These are phyloP conservation scores for Medicago lupulina DNA, from an alignment of 306 rosid species.

Conservation along the genomic window DNA sequence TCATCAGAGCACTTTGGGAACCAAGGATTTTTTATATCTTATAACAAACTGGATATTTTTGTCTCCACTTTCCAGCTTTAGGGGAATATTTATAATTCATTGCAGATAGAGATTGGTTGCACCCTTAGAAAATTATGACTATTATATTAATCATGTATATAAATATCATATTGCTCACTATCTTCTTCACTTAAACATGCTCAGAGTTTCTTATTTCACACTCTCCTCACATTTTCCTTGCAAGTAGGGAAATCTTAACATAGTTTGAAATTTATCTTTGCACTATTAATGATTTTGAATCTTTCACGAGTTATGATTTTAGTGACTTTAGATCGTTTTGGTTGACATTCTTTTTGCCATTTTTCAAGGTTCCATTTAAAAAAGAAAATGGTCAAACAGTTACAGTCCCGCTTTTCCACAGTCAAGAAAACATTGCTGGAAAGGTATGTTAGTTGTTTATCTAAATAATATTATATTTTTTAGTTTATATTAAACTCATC, in stretches of 20 bases:
- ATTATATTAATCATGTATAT: background rate
- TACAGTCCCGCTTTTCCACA: slow-evolving; percentile 88
- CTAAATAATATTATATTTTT: background rate
- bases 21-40: background rate
- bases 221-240: background rate
- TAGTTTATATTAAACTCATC: slow-evolving; percentile 18
- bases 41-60: background rate
- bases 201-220: slow-evolving; percentile 7
- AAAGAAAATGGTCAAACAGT: slow-evolving; percentile 90
- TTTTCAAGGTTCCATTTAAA: slow-evolving; percentile 73
- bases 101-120: background rate
- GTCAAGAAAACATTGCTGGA: slow-evolving; percentile 97
- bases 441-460: slow-evolving; percentile 62
- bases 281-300: background rate
- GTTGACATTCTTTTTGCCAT: slow-evolving; percentile 32
- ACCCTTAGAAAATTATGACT: slow-evolving; percentile 7
- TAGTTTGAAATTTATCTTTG: background rate
- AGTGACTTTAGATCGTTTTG: slow-evolving; percentile 3
- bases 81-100: background rate
- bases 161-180: background rate
- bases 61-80: background rate
- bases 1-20: background rate
- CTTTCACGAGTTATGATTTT: slow-evolving; percentile 20
- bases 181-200: background rate
- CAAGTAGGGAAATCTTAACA: slow-evolving; percentile 6